A percentile compares a stretch with the other conserved stretches of the same genome.
Conservation (phyloP, 73 alveolate species). For the Durusdinium trenchii region DNA sequence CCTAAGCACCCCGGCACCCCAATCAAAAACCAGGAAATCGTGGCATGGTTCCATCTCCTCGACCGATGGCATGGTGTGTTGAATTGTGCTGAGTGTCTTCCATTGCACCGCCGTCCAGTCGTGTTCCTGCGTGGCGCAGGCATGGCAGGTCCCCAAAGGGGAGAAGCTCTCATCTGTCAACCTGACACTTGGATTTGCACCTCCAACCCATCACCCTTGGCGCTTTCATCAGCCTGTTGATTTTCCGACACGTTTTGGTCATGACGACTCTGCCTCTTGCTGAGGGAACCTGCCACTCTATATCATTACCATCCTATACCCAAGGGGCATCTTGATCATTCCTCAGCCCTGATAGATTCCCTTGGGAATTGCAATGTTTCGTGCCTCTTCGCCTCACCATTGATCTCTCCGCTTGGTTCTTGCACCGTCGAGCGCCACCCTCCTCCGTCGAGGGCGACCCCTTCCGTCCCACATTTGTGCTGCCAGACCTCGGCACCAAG, state of each 20-base stretch:
- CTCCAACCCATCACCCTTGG: not conserved
- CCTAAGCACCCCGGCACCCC: not conserved
- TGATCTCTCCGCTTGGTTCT: not conserved
- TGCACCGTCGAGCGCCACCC: not conserved
- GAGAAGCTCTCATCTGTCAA: no score
- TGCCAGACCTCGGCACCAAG: constrained; percentile 41
- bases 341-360: not conserved
- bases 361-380: not conserved
- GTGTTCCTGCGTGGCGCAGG: not conserved
- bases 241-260: no score
- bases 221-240: no score
- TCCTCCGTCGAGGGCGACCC: not conserved
- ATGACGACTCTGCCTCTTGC: not conserved
- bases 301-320: not conserved
- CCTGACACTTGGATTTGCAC: not conserved
- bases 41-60: no score
- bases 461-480: not conserved
- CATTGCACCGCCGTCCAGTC: not conserved
- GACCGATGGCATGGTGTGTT: no score
- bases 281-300: not conserved
- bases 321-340: not conserved
- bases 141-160: no score
- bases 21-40: not conserved
- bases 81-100: not conserved
- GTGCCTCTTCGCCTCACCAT: not conserved